Conservation (phyloP, 2,329 filamentous ascomycete genomes). For the Pseudogymnoascus sp. region DNA sequence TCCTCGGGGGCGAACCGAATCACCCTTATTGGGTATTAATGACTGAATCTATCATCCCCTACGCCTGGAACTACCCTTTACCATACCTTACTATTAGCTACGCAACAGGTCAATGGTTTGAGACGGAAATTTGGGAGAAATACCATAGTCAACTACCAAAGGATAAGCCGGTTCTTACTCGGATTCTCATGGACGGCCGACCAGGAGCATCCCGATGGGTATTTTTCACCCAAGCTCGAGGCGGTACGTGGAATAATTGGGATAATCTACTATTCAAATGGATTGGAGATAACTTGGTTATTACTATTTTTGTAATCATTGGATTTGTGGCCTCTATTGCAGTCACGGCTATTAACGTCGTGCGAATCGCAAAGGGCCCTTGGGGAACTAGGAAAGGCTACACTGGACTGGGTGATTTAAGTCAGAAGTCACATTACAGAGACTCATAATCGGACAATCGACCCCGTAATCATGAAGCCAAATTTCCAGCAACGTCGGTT, state of each 20-base stretch:
- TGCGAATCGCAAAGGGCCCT: neutral
- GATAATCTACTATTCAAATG: slow-evolving; percentile 27
- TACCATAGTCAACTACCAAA: slow-evolving; percentile 36
- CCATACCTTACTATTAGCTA: slow-evolving; percentile 73
- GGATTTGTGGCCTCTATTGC: neutral
- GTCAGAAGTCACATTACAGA: neutral
- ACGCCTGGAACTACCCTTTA: slow-evolving; percentile 60
- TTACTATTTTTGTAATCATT: slow-evolving; percentile 18
- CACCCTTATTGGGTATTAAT: slow-evolving; percentile 65
- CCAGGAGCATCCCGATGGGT: slow-evolving; percentile 24
- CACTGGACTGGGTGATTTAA: neutral
- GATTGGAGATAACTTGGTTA: slow-evolving; percentile 20
- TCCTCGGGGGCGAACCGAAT: slow-evolving; percentile 59
- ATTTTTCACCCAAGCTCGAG: slow-evolving; percentile 27
- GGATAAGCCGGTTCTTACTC: slow-evolving; percentile 15
- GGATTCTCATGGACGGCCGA: slow-evolving; percentile 27
- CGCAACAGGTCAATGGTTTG: slow-evolving; percentile 61
- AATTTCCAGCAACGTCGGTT: no score
- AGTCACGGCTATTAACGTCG: neutral
- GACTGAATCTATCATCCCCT: slow-evolving; percentile 55
- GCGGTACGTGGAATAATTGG: slow-evolving; percentile 28
- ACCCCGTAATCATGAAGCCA: no score
- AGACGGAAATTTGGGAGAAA: slow-evolving; percentile 64
- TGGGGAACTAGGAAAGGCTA: neutral
- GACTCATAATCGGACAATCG: neutral